phyloP scores from a whole-genome alignment of 768 basidiomycete species.

The Leccinum imitatum region DNA sequence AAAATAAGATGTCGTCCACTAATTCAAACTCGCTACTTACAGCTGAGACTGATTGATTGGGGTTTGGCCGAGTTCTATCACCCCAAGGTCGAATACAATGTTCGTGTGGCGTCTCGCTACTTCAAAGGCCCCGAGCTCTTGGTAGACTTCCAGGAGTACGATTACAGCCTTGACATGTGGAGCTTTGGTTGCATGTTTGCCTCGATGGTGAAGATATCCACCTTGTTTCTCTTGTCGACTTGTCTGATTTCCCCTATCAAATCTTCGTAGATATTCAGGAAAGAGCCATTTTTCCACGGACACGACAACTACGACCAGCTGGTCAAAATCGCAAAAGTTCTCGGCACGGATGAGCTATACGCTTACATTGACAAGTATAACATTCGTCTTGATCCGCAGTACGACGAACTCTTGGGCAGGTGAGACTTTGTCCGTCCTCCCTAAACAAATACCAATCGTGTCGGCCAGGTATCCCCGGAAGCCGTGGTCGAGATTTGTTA shows the following conservation, averaged over 20 bases:
- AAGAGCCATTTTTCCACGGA: conserved; percentile 99
- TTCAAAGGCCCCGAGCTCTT: conserved; percentile 97
- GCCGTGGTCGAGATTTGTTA: conserved; percentile 94
- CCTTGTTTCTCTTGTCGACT: background rate
- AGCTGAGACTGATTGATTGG: conserved; percentile 98
- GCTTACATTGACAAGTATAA: conserved; percentile 93
- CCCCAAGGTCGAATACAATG: conserved; percentile 96
- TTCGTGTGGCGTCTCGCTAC: conserved; percentile 94
- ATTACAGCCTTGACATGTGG: conserved; percentile 99
- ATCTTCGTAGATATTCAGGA: conserved; percentile 83
- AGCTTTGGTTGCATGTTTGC: conserved; percentile 99
- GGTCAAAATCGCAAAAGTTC: conserved; percentile 96
- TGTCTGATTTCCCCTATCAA: background rate
- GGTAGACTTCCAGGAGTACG: conserved; percentile 98
- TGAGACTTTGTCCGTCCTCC: conserved; percentile 28
- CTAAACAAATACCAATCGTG: conserved; percentile 7
- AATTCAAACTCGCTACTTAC: conserved; percentile 17
- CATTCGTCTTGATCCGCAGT: conserved; percentile 93
- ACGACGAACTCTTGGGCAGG: conserved; percentile 92
- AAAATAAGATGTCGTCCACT: conserved; percentile 8
- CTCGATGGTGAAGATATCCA: conserved; percentile 71
- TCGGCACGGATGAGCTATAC: conserved; percentile 95
- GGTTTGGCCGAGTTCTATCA: conserved; percentile 99
- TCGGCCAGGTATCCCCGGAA: conserved; percentile 79
- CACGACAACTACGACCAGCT: conserved; percentile 99